Percentiles rank a stretch among this genome's conserved stretches.
These are phyloP conservation scores for Paulownia fortunei DNA, from an alignment of 257 asterid species.

Conservation along the genomic window DNA sequence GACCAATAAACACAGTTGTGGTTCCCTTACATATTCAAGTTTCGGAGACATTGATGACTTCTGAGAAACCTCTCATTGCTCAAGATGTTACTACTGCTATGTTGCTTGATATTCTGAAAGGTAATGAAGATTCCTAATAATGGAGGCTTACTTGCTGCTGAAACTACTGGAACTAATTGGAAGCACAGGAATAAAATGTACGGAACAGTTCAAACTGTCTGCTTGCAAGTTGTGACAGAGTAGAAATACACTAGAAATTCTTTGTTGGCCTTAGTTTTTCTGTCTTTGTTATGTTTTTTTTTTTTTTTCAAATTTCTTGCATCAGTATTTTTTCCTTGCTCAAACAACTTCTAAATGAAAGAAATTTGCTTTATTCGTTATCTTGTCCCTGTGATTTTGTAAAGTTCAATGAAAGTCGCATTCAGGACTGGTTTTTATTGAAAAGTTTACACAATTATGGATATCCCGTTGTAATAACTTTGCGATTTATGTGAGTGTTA, in stretches of 20 bases:
- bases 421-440: too few relatives aligned
- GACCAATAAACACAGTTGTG: background rate
- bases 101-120: background rate
- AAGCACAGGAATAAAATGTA: slow-evolving; percentile 7
- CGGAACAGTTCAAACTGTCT: slow-evolving; percentile 2
- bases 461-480: too few relatives aligned
- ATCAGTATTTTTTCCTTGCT: background rate
- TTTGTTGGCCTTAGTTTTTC: background rate
- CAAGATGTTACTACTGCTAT: background rate
- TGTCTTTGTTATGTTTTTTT: background rate
- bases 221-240: slow-evolving; percentile 6
- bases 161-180: slow-evolving; percentile 13
- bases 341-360: background rate
- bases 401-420: background rate
- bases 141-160: slow-evolving; percentile 22
- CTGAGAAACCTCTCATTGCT: background rate
- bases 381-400: background rate
- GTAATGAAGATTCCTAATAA: background rate
- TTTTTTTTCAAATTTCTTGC: background rate
- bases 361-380: background rate
- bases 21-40: slow-evolving; percentile 17
- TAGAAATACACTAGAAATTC: background rate
- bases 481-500: too few relatives aligned
- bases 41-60: background rate
- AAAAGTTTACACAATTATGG: too few relatives aligned